phyloP scores from a whole-genome alignment of 1,284 basidiomycete species.

The Pseudozyma thailandica region DNA sequence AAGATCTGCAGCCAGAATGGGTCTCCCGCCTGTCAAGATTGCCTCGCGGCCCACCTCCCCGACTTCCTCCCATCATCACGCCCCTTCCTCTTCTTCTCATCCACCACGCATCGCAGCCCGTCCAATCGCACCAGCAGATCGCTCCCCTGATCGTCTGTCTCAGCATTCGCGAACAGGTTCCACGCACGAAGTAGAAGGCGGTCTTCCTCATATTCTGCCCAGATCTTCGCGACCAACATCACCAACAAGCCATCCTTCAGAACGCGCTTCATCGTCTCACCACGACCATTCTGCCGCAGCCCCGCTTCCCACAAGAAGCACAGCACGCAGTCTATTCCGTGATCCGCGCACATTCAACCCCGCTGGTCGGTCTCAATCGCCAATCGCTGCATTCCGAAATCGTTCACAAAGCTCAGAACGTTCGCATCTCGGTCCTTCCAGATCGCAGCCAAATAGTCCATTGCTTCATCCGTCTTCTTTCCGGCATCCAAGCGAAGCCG shows the following conservation, averaged over 20 bases:
- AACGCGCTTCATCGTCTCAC: constrained; percentile 24
- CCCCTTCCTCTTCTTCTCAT: constrained; percentile 22
- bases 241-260: constrained; percentile 27
- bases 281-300: constrained; percentile 19
- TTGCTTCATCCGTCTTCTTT: constrained; percentile 34
- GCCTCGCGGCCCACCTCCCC: constrained; percentile 37
- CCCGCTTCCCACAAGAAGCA: constrained; percentile 26
- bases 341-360: constrained; percentile 43
- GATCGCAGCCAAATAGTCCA: constrained; percentile 48
- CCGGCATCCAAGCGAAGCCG: constrained; percentile 30
- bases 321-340: constrained; percentile 46
- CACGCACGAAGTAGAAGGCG: constrained; percentile 25
- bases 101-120: constrained; percentile 38
- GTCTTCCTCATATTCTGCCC: constrained; percentile 24
- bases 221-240: constrained; percentile 33
- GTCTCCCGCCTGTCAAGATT: constrained; percentile 41
- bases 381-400: constrained; percentile 39
- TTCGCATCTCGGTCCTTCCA: constrained; percentile 34
- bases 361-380: constrained; percentile 43
- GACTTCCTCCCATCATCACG: constrained; percentile 21
- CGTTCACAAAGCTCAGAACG: constrained; percentile 46
- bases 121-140: constrained; percentile 35
- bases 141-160: constrained; percentile 36
- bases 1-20: constrained; percentile 10
- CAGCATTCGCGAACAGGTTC: constrained; percentile 31